Evolutionary conservation across 257 asterid species (phyloP).

Genomic region (Cordia subcordata): DNA sequence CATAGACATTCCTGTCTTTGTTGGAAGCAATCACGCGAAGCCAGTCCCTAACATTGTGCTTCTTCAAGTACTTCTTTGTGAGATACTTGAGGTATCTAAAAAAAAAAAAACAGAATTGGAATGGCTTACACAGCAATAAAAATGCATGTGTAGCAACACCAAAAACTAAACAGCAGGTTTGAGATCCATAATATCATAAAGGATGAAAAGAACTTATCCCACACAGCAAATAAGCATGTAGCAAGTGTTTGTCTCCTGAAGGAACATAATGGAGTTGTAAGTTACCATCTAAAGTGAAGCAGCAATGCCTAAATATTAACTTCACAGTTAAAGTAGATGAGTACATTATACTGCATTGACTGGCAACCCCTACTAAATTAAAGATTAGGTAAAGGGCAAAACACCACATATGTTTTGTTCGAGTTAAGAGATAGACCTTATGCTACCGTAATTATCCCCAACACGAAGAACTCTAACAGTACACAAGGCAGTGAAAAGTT

Average conservation of each 20-base stretch:
- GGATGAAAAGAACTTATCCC: neutral
- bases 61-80: constrained; percentile 79
- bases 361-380: no score
- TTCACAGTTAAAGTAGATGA: neutral
- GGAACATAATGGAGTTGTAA: neutral
- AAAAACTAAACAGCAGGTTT: neutral
- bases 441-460: no score
- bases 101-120: constrained; percentile 7
- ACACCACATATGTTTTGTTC: no score
- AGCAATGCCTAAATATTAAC: neutral
- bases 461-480: no score
- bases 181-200: no score
- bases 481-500: no score
- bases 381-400: no score
- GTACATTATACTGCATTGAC: no score
- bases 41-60: constrained; percentile 79
- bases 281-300: neutral
- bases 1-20: constrained; percentile 71
- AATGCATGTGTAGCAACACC: neutral
- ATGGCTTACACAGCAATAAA: neutral
- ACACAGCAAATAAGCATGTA: neutral
- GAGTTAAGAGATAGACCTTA: no score
- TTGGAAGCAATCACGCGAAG: constrained; percentile 76
- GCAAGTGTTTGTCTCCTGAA: no score
- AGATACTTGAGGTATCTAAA: constrained; percentile 66